phyloP scores from a whole-genome alignment of 352 stramenopile species.

The Phytophthora sp. region DNA sequence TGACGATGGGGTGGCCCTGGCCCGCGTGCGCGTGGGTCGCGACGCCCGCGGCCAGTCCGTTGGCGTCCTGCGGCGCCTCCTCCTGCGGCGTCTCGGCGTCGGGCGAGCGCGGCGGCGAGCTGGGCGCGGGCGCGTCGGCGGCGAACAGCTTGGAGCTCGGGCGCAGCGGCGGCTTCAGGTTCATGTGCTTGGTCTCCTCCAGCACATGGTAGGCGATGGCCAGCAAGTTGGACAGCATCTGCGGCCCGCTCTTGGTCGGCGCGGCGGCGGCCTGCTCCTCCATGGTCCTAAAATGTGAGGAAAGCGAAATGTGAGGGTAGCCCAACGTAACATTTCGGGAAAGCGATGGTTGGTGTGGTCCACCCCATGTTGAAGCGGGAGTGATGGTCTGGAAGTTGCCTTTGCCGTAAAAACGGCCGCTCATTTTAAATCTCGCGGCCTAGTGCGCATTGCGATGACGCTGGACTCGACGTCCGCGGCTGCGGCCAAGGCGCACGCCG shows the following conservation, averaged over 20 bases:
- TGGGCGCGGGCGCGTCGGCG: conserved; percentile 36
- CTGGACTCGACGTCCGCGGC: conserved; percentile 22
- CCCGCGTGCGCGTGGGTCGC: conserved; percentile 21
- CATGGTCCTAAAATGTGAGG: conserved; percentile 16
- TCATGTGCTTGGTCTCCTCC: conserved; percentile 85
- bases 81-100: conserved; percentile 51
- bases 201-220: conserved; percentile 81
- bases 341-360: not conserved
- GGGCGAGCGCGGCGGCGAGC: conserved; percentile 38
- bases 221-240: conserved; percentile 72
- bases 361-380: conserved; percentile 18
- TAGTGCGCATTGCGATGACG: too few species aligned
- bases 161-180: conserved; percentile 82
- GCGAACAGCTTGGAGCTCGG: conserved; percentile 81
- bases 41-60: conserved; percentile 44
- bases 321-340: too few species aligned
- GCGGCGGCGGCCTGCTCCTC: conserved; percentile 14
- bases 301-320: too few species aligned
- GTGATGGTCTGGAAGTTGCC: conserved; percentile 1
- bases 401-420: not conserved
- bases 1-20: conserved; percentile 51
- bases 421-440: not conserved
- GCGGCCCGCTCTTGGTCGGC: conserved; percentile 48
- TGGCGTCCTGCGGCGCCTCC: conserved; percentile 50
- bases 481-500: conserved; percentile 38